Conservation (phyloP, 2,329 filamentous ascomycete species). For the Balansia obtecta region DNA sequence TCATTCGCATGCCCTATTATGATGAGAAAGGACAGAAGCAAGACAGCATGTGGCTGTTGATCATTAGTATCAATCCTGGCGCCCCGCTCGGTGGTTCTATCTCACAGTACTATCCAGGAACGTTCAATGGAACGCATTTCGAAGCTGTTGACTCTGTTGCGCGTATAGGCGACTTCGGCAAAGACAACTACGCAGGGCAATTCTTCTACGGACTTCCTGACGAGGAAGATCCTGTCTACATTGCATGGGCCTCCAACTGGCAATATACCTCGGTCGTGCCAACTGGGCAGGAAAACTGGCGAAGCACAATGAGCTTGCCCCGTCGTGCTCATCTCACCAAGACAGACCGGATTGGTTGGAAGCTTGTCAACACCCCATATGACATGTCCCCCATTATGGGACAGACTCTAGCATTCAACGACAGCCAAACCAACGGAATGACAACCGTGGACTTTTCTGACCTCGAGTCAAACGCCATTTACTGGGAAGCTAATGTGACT, state of each 20-base stretch:
- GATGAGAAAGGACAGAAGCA: slow-evolving; percentile 20
- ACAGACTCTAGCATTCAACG: slow-evolving; percentile 28
- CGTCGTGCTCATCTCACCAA: slow-evolving; percentile 39
- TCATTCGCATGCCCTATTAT: slow-evolving; percentile 38
- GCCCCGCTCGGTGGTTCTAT: slow-evolving; percentile 43
- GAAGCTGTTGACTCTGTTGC: slow-evolving; percentile 16
- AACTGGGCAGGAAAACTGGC: slow-evolving; percentile 19
- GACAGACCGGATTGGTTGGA: slow-evolving; percentile 35
- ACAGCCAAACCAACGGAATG: slow-evolving; percentile 32
- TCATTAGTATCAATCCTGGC: slow-evolving; percentile 44
- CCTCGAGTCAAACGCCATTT: slow-evolving; percentile 37
- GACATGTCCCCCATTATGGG: slow-evolving; percentile 35
- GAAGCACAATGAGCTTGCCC: slow-evolving; percentile 23
- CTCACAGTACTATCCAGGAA: slow-evolving; percentile 43
- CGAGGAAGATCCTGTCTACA: slow-evolving; percentile 17
- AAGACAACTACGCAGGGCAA: slow-evolving; percentile 24
- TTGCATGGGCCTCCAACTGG: slow-evolving; percentile 25
- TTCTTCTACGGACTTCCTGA: slow-evolving; percentile 17
- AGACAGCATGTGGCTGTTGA: slow-evolving; percentile 27
- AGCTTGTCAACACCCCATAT: slow-evolving; percentile 37
- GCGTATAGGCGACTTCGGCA: slow-evolving; percentile 21
- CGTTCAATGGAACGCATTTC: slow-evolving; percentile 54
- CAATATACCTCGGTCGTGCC: slow-evolving; percentile 20
- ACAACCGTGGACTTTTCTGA: slow-evolving; percentile 37
- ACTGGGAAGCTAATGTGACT: slow-evolving; percentile 41